Evolutionary conservation across 2,329 filamentous ascomycete species (phyloP), one percentile per base, ranked within the genome.

Genomic region (Chaetothyriales sp.): DNA sequence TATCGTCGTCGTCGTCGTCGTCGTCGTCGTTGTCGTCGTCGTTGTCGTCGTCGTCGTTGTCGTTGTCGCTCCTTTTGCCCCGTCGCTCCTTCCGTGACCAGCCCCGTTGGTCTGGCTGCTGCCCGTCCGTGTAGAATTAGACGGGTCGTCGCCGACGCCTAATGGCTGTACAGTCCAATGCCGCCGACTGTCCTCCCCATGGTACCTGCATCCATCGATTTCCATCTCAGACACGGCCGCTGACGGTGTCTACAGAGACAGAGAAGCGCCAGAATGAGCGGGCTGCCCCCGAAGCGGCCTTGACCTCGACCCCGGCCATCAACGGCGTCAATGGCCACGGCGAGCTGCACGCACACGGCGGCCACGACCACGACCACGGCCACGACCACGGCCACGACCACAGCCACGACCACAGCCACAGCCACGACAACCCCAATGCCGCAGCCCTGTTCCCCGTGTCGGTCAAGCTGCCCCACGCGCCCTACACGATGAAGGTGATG

Each of bases 401-500:
- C 49, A 53, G 59, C 22, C 58, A 60, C 45, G 51, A 57, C 29
- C 57, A 60, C 45, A n/a, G 50, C 19, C 53, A 58, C 51, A 45
- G 51, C 33, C 53, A 56, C 43, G 55, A 59, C 28, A 54, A 58
- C 50, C 49, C 57, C 43, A 54, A 54, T 44, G 54, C 57, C n/a
- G 54, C 55, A 74, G 74, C 72, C 62, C 75, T 83, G 61, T 83
- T 83, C 70, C 77, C 81, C 66, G 74, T 95, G 64, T 85, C 81
- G 55, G 81, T 97, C 63, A 80, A 85, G 67, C 79, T 95, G 53
- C 90, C 90, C 51, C 84, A 89, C 65, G 79, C 82, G 61, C 81
- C 86, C 10, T 78, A 81, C 62, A 82, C 86, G 69, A 85, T 94
- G 63, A 81, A 89, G 66, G 82, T 95, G 61, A 89, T 88, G 80